Percentiles rank a stretch among this genome's conserved stretches.
phyloP scores from a whole-genome alignment of 495 filamentous ascomycete species.

The Penicillium mononematosum region DNA sequence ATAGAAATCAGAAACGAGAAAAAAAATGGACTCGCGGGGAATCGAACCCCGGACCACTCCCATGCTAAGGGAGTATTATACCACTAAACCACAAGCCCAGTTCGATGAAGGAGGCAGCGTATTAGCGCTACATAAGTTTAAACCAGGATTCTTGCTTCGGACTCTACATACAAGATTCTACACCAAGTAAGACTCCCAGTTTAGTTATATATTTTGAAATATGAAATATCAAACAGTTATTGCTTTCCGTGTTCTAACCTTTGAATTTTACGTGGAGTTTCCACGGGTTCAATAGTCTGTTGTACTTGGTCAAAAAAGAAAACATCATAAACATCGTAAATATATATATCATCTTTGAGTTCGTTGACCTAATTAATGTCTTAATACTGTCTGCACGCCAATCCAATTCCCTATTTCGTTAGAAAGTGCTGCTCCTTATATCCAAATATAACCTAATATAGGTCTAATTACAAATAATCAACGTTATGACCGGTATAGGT shows the following conservation, averaged over 20 bases:
- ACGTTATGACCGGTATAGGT: neutral
- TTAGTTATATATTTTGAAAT: too few relatives aligned
- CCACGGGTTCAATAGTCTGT: neutral
- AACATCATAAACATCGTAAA: neutral
- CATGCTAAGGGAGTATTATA: slow-evolving; percentile 49
- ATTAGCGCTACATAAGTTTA: neutral
- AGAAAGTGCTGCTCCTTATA: neutral
- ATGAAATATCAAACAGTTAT: neutral
- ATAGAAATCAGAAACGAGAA: slow-evolving; percentile 21
- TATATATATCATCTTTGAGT: neutral
- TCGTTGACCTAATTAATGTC: too few relatives aligned
- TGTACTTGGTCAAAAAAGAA: neutral
- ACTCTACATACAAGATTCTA: too few relatives aligned
- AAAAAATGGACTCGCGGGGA: slow-evolving; percentile 52
- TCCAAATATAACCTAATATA: neutral
- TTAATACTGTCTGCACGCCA: neutral
- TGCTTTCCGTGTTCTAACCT: neutral
- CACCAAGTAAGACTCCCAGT: too few relatives aligned
- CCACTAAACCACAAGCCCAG: slow-evolving; percentile 48
- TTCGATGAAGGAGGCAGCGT: neutral
- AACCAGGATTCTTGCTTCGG: neutral
- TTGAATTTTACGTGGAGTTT: neutral
- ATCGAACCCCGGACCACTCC: slow-evolving; percentile 59
- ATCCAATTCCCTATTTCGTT: neutral
- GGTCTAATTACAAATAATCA: neutral